Percentiles rank a stretch among this genome's conserved stretches.
phyloP scores from a whole-genome alignment of 2,329 filamentous ascomycete genomes.

The Paraconiothyrium sp. region DNA sequence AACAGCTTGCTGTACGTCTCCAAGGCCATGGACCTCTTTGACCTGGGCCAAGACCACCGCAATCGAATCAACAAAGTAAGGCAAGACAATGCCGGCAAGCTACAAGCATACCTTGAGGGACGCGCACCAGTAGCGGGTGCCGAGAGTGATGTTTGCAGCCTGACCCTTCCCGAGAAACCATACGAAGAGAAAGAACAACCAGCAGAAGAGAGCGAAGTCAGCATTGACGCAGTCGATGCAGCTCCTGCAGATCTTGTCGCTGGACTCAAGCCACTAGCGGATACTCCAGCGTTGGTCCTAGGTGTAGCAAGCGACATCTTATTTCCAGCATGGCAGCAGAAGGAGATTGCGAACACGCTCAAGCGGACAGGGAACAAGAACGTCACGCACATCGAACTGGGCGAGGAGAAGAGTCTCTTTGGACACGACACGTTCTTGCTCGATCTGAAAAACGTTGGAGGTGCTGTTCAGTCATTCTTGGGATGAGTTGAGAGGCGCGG shows the following conservation, averaged over 20 bases:
- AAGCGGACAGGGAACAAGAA: conserved; percentile 78
- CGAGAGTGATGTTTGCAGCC: conserved; percentile 69
- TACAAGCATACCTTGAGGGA: conserved; percentile 59
- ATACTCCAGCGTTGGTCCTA: conserved; percentile 86
- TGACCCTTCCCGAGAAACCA: conserved; percentile 82
- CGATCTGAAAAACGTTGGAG: conserved; percentile 91
- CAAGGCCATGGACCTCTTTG: conserved; percentile 99
- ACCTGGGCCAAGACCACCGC: conserved; percentile 80
- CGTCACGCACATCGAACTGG: conserved; percentile 89
- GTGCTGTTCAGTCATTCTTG: conserved; percentile 81
- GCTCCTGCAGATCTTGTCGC: conserved; percentile 80
- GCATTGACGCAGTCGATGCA: conserved; percentile 38
- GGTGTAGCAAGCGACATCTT: conserved; percentile 95
- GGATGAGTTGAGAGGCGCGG: conserved; percentile 54
- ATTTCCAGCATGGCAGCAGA: conserved; percentile 98
- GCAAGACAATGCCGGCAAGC: conserved; percentile 65
- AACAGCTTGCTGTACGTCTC: conserved; percentile 96
- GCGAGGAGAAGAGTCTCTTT: conserved; percentile 92
- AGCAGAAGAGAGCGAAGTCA: conserved; percentile 39
- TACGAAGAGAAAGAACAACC: conserved; percentile 83
- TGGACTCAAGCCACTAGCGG: conserved; percentile 75
- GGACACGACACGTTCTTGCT: conserved; percentile 96
- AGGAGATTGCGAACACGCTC: conserved; percentile 88
- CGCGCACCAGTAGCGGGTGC: conserved; percentile 31
- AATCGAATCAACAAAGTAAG: conserved; percentile 69